These are phyloP conservation scores for Phlyctochytrium planicorne DNA, from an alignment of 192 early-diverging fungal genomes.

Conservation along the genomic window DNA sequence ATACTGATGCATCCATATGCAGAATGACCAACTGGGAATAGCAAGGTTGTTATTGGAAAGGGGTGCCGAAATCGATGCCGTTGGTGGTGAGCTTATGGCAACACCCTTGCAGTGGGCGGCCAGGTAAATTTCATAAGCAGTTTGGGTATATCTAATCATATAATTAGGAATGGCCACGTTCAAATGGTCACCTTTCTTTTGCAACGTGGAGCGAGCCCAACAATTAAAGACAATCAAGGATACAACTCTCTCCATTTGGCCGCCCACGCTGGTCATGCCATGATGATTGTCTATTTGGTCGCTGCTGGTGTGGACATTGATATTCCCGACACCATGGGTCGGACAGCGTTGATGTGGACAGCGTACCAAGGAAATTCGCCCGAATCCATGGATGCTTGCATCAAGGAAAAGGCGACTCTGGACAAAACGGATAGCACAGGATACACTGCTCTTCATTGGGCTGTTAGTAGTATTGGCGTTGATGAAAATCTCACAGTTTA, in stretches of 20 bases:
- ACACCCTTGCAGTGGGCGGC: conserved; percentile 94
- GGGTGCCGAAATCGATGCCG: conserved; percentile 71
- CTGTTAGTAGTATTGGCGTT: conserved; percentile 47
- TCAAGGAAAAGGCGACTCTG: conserved; percentile 69
- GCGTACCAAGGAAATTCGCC: conserved; percentile 81
- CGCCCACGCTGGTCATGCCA: conserved; percentile 76
- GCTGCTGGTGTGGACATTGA: conserved; percentile 74
- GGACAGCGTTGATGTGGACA: conserved; percentile 95
- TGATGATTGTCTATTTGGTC: conserved; percentile 75
- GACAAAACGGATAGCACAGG: conserved; percentile 68
- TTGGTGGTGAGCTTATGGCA: conserved; percentile 76
- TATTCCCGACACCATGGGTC: conserved; percentile 66
- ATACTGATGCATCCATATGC: background rate
- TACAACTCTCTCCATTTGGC: conserved; percentile 90
- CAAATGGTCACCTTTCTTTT: conserved; percentile 70
- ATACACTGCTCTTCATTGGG: conserved; percentile 90
- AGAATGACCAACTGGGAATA: conserved; percentile 67
- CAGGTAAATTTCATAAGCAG: conserved; percentile 55
- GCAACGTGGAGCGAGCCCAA: conserved; percentile 75
- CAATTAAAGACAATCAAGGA: conserved; percentile 74
- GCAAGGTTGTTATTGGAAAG: conserved; percentile 76
- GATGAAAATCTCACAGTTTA: background rate
- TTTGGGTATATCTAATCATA: background rate
- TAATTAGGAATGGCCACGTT: conserved; percentile 69
- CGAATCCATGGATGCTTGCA: conserved; percentile 64